Evolutionary conservation across 345 rosid species (phyloP).

Genomic region (Salix caprea): DNA sequence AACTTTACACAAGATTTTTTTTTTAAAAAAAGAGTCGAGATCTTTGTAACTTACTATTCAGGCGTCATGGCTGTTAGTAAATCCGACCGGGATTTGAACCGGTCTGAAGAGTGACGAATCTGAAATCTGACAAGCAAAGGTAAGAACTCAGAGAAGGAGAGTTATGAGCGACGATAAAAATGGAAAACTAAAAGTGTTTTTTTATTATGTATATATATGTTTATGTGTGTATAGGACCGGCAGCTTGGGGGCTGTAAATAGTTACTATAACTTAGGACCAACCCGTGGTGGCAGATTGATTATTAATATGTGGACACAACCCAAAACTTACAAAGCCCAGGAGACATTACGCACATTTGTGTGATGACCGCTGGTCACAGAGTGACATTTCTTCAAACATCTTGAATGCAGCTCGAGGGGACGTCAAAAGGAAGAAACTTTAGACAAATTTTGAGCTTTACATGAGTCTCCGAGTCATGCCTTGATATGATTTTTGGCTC

Average conservation of each 20-base stretch:
- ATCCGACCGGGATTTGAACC: conserved; percentile 23
- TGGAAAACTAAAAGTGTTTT: neutral
- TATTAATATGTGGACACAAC: neutral
- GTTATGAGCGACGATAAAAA: neutral
- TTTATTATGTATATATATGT: too few relatives aligned
- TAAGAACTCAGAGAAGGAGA: neutral
- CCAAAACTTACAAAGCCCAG: neutral
- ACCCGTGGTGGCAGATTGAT: neutral
- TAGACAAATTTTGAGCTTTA: too few relatives aligned
- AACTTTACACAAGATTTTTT: neutral
- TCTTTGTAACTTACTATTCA: conserved; percentile 33
- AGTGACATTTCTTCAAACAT: neutral
- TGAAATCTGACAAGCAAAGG: conserved; percentile 10
- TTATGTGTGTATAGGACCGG: neutral
- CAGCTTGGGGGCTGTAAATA: neutral
- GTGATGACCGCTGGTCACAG: neutral
- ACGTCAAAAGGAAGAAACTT: too few relatives aligned
- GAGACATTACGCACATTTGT: neutral
- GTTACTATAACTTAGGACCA: neutral
- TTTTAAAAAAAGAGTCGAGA: neutral
- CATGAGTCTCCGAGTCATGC: too few relatives aligned
- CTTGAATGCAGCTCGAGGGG: neutral
- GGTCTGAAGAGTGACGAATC: conserved; percentile 24
- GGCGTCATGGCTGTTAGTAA: conserved; percentile 33
- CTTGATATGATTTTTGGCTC: neutral